Evolutionary conservation across 345 rosid species (phyloP), one percentile per base, ranked within the genome.

Genomic region (Sisymbrium irio): DNA sequence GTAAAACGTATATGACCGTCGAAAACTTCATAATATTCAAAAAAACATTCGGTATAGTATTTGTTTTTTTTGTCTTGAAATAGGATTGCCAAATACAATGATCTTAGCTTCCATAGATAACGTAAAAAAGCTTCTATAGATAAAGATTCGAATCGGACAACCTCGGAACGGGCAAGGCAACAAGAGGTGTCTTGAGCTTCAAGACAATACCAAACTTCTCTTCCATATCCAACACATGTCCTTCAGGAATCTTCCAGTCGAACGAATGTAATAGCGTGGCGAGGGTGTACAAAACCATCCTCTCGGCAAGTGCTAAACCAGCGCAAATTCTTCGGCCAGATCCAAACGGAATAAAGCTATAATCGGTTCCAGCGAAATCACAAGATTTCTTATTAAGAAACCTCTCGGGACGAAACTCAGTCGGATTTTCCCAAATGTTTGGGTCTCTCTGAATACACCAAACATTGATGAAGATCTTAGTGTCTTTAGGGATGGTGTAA

Each of bases 301-400:
- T 83, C 80, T 89, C 94, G 0, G 89, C 96, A 79, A 89, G 85
- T 5, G 88, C 88, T 5, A 84, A 73, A 3, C 96, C 97, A 0
- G 83, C 93, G 18, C 93, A 92, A 0, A 82, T 89, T 75, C 97
- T 86, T 45, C 94, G 66, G 1, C 97, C 96, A 4, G 96, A 89
- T 71, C 96, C 96, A 20, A 92, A 89, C n/a, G 96, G 97, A 28
- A 89, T 74, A 78, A 78, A 89, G 12, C 41, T 80, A 60, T 84
- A 83, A 50, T 92, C 78, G 2, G 53, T 80, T 53, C 94, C 96
- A 20, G 82, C 82, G 46, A 73, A 86, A 57, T 88, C 97, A 76
- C 78, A 50, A 50, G 73, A 37, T 2, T 65, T 65, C 22, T 30
- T 3, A 28, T 64, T 67, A 7, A 78, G 35, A 72, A 78, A 78